Percentiles rank a stretch among this genome's conserved stretches.
Evolutionary conservation across 495 filamentous ascomycete genomes (phyloP).

Genomic region (Penicillium arizonense): DNA sequence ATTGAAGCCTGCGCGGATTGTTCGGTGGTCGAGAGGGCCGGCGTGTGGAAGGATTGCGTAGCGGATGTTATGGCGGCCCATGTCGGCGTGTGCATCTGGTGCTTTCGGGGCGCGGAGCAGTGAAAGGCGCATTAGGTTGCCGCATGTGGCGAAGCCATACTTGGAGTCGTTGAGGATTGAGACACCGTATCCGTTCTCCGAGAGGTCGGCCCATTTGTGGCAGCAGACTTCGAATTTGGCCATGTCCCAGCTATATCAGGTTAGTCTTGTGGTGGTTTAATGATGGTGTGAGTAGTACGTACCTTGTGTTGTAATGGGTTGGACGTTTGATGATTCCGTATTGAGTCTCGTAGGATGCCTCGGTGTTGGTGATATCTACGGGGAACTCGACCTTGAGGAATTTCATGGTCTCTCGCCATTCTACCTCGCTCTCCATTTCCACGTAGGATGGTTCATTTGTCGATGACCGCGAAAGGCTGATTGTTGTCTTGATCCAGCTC

Average conservation of each 20-base stretch:
- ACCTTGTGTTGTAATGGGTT: constrained; percentile 90
- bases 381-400: constrained; percentile 99
- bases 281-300: constrained; percentile 16
- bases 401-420: constrained; percentile 94
- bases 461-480: constrained; percentile 70
- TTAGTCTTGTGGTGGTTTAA: constrained; percentile 17
- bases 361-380: constrained; percentile 85
- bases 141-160: constrained; percentile 90
- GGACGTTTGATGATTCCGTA: constrained; percentile 85
- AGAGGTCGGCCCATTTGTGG: constrained; percentile 96
- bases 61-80: constrained; percentile 85
- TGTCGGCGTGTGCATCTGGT: constrained; percentile 93
- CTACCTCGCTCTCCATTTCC: constrained; percentile 77
- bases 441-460: constrained; percentile 66
- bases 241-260: constrained; percentile 79
- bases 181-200: constrained; percentile 87
- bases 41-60: constrained; percentile 90
- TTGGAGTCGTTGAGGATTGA: constrained; percentile 95
- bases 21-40: constrained; percentile 66
- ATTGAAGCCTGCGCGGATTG: constrained; percentile 78
- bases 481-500: constrained; percentile 82
- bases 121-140: constrained; percentile 89
- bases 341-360: constrained; percentile 94
- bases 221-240: constrained; percentile 98
- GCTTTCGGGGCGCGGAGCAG: constrained; percentile 92